Percentiles rank a stretch among this genome's conserved stretches.
These are phyloP conservation scores for Lophium mytilinum DNA, from an alignment of 495 filamentous ascomycete species.

Conservation along the genomic window DNA sequence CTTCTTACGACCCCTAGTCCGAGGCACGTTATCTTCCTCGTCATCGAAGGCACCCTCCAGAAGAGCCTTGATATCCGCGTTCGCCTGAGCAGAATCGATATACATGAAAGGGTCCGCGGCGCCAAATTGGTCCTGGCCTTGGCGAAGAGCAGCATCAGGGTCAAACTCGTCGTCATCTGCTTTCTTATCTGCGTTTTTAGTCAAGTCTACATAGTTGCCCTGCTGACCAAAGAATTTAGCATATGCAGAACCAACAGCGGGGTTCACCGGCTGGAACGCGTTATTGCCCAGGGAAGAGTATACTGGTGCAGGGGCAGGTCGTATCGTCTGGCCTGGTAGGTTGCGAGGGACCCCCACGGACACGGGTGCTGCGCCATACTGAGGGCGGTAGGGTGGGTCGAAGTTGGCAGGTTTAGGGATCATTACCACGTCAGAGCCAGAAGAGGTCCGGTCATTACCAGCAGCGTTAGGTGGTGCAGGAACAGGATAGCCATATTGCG, in stretches of 20 bases:
- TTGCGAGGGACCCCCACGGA: constrained; percentile 26
- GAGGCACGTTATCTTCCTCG: constrained; percentile 55
- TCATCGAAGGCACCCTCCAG: constrained; percentile 84
- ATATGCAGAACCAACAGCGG: neutral
- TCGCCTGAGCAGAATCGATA: constrained; percentile 68
- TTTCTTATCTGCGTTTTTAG: neutral
- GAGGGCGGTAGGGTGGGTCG: constrained; percentile 30
- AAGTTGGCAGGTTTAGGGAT: constrained; percentile 18
- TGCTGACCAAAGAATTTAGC: neutral
- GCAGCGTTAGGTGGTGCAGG: neutral
- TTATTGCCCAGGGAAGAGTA: constrained; percentile 29
- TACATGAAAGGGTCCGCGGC: constrained; percentile 54
- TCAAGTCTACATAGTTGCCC: neutral
- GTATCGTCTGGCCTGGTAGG: constrained; percentile 11
- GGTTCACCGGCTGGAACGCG: constrained; percentile 26
- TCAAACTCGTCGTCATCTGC: constrained; percentile 33
- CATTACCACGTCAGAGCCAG: constrained; percentile 17
- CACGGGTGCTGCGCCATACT: constrained; percentile 6
- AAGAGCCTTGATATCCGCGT: constrained; percentile 77
- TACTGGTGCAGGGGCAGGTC: constrained; percentile 20
- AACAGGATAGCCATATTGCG: neutral
- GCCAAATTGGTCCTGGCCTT: constrained; percentile 29
- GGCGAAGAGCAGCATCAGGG: constrained; percentile 32
- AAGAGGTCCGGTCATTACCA: neutral
- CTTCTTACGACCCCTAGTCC: constrained; percentile 46